Base-by-base conservation (phyloP, 2,329 filamentous ascomycete species). In the Laburnicola sp. region DNA sequence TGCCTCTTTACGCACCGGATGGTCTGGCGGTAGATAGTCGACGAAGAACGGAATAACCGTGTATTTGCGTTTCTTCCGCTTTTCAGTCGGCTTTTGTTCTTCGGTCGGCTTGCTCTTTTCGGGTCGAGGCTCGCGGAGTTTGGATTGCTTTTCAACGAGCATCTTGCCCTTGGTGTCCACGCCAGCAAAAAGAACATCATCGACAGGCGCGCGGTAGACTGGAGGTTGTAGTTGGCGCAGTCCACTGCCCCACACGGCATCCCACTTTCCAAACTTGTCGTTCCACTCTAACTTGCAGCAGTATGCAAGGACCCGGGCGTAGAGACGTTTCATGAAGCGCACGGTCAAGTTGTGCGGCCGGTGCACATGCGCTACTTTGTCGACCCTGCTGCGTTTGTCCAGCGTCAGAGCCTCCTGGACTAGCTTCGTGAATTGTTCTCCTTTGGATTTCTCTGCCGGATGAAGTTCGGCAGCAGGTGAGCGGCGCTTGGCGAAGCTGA, bases 291-390 rank as follows among this genome's bases (percentile, higher is more conserved):
- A 69, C 39, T 73, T 65, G 34, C 76, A 75, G 60, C 74, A 75
- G 48, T 75, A 68, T 2, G 53, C 54, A 45, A 79, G 74, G 5
- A 80, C 61, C 23, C 63, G 65, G 4, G 64, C 57, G 68, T 78
- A 81, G 11, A 80, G 53, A 28, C 76, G 69, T 45, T 66, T 66
- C 78, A 81, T 80, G 49, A 71, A 74, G 7, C 75, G 71, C 8
- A 65, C 53, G 2, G 71, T 78, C 30, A 80, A 65, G n/a, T 43
- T 53, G 46, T 75, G 74, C 1, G 69, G 70, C 2, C 63, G 54
- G 3, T 63, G 40, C 22, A 56, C 51, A 37, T 62, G 64, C 25
- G 53, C 53, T 1, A 60, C 64, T 35, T 39, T 57, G 37, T 68
- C 53, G 49, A 61, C 66, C 25, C 60, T 61, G 51, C 53, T 66